Evolutionary conservation across 2,329 filamentous ascomycete species (phyloP).

Genomic region (Microcyclospora pomicola): DNA sequence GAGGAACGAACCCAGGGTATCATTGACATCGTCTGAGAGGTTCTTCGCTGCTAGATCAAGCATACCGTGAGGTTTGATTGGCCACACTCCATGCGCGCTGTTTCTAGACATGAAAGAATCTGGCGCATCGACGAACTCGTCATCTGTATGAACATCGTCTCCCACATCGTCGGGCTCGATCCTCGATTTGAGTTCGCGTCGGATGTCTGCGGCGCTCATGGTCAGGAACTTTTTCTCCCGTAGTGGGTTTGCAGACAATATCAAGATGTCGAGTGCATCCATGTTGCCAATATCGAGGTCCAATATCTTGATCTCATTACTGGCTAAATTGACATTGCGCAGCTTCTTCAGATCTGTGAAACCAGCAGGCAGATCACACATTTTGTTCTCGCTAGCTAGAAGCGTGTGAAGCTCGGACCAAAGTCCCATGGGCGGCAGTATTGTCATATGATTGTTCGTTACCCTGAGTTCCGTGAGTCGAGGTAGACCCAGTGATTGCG

Average conservation of each 20-base stretch:
- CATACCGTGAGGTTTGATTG: conserved; percentile 20
- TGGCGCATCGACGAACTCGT: conserved; percentile 9
- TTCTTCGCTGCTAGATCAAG: conserved; percentile 28
- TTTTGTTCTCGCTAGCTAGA: conserved; percentile 66
- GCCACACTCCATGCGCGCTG: conserved; percentile 14
- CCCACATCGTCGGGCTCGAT: conserved; percentile 43
- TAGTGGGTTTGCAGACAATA: conserved; percentile 78
- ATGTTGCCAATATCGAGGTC: conserved; percentile 68
- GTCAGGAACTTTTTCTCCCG: conserved; percentile 75
- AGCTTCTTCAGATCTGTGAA: conserved; percentile 55
- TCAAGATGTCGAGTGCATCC: conserved; percentile 60
- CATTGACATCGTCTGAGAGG: conserved; percentile 26
- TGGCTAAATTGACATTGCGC: conserved; percentile 66
- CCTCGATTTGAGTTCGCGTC: conserved; percentile 54
- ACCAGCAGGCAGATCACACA: conserved; percentile 61
- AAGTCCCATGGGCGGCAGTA: conserved; percentile 57
- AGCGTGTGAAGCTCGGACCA: conserved; percentile 65
- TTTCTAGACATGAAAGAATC: conserved; percentile 9
- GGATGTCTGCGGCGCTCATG: conserved; percentile 69
- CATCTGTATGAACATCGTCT: conserved; percentile 17
- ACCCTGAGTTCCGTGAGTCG: conserved; percentile 59
- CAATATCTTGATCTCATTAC: conserved; percentile 66
- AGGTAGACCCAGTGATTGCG: conserved; percentile 48
- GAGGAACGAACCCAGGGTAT: conserved; percentile 30
- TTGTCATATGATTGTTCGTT: conserved; percentile 65